Conservation (phyloP, 345 rosid species). For the Rubroshorea leprosula region DNA sequence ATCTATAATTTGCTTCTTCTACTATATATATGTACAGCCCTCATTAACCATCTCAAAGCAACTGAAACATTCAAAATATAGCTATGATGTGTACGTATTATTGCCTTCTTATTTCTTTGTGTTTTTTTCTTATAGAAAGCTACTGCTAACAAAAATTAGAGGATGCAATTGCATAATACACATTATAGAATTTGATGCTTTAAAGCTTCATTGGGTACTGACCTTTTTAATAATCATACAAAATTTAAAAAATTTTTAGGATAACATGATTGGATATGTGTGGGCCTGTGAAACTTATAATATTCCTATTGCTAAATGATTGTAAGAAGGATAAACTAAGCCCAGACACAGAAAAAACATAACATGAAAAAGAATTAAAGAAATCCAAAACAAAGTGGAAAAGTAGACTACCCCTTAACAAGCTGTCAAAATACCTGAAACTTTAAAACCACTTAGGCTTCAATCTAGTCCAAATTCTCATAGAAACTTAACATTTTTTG, state of each 20-base stretch:
- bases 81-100: no score
- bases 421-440: not conserved
- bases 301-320: conserved; percentile 27
- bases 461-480: no score
- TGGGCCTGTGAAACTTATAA: conserved; percentile 26
- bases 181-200: no score
- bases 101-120: no score
- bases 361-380: not conserved
- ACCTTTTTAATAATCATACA: not conserved
- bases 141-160: no score
- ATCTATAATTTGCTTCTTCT: no score
- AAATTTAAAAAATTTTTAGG: conserved; percentile 12
- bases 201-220: not conserved
- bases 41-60: no score
- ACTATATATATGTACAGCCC: no score
- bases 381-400: not conserved
- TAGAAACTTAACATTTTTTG: no score
- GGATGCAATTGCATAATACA: no score
- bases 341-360: not conserved
- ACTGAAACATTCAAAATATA: no score
- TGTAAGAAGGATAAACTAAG: conserved; percentile 22
- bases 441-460: not conserved
- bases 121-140: no score
- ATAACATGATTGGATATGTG: conserved; percentile 23
- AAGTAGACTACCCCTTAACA: not conserved